Evolutionary conservation across 306 rosid species (phyloP), one percentile per base, ranked within the genome.

Genomic region (Castanopsis chinensis): DNA sequence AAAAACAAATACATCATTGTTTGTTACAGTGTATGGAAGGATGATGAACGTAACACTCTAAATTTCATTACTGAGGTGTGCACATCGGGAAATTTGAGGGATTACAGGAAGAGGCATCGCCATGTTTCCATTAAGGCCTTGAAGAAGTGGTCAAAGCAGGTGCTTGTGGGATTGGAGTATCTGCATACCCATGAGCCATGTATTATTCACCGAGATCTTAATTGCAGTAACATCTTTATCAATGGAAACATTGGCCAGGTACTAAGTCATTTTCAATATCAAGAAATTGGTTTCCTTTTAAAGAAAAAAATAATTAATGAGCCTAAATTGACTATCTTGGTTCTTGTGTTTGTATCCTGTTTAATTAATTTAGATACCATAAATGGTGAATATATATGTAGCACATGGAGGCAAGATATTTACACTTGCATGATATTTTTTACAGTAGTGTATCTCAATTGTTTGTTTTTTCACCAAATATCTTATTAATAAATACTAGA

Each of bases 91-190:
- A 94, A 94, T 76, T 81, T 94, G 85, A 91, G 98, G 85, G 83
- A 90, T 19, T 94, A 94, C 80, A 85, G 94, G 81, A 91, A 90
- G 89, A 94, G 91, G 86, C 97, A 92, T 81, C 93, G 89, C 14
- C 93, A 85, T 69, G 97, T 94, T 76, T 91, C 94, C 32, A 86
- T 86, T 61, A 94, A 85, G 85, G 98, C 97, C 9, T 69, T 94
- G 87, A 94, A 94, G 90, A 94, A 94, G 85, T 94, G 98, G 98
- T 88, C 97, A 0, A 94, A 91, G 76, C 98, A 94, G 79, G 88
- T 94, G 52, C 95, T 94, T 33, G 90, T 89, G 81, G 98, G 97
- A 19, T 85, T 94, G 93, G 91, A 94, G 51, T 92, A 88, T 85
- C 97, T 94, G 64, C 98, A 94, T 67, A 91, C 89, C 7, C 97